Evolutionary conservation across 192 early-diverging fungal genomes (phyloP), one percentile per base, ranked within the genome.

Genomic region (Geosiphon pyriformis): DNA sequence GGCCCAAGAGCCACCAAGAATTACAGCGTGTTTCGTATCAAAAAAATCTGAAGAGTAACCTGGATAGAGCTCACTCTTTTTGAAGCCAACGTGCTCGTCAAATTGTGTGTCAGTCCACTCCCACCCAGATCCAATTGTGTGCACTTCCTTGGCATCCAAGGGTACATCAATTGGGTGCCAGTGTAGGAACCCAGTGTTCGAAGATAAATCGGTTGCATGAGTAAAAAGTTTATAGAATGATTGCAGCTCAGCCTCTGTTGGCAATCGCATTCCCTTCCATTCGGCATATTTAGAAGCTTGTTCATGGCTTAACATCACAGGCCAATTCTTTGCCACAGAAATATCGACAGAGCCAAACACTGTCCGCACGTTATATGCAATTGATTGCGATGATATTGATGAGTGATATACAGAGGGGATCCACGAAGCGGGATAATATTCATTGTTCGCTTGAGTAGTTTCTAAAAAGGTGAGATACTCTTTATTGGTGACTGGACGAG

Each of bases 21-120:
- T 79, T 1, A 92, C 83, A 66, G 82, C 78, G 74, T 97, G 93
- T 60, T 91, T 89, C 26, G 76, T 85, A 67, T 97, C 92, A 70
- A 96, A 94, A 63, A 96, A 96, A 70, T 97, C 93, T 2, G 80
- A 69, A 2, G 92, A 91, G 76, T 97, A 97, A 1, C 92, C 93
- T 10, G 93, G 92, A 69, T 95, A 97, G 35, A 90, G 66, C 25
- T 72, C 60, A 22, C 85, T 87, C 7, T 78, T 62, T 50, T 74
- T 68, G 61, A 90, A 95, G 3, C 86, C 85, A 2, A 76, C 74
- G 67, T 84, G 74, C 4, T 76, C 69, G 4, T 78, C 79, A 67
- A 89, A 88, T 37, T 73, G 61, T 0, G 90, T 94, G 1, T 70
- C 51, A 0, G 93, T 93, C 90, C 86, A 89, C 51, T 95, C 94